phyloP scores from a whole-genome alignment of 768 basidiomycete species.

The Suillus hirtellus region DNA sequence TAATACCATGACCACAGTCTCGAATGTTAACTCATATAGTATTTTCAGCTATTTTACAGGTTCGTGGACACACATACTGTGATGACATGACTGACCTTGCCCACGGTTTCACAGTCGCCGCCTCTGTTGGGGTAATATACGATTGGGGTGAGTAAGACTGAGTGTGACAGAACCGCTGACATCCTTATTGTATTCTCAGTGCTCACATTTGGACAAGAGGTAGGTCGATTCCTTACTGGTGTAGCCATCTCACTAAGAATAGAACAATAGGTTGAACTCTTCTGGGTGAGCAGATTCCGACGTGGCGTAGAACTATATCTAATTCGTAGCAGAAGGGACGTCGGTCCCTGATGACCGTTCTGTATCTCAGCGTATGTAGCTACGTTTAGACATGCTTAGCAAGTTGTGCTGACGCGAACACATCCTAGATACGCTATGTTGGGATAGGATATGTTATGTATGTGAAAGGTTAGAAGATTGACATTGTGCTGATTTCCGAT shows the following conservation, averaged over 20 bases:
- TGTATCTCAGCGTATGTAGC: not conserved
- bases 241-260: not conserved
- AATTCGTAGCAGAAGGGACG: not conserved
- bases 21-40: not conserved
- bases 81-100: not conserved
- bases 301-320: not conserved
- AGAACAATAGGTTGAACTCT: not conserved
- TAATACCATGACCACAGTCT: not conserved
- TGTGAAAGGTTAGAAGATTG: not conserved
- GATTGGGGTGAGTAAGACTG: not conserved
- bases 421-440: not conserved
- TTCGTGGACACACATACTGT: not conserved
- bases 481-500: not conserved
- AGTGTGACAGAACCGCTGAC: not conserved
- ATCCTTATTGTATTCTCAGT: not conserved
- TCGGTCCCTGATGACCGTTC: not conserved
- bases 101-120: not conserved
- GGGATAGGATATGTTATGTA: not conserved
- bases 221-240: not conserved
- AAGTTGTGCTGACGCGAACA: not conserved
- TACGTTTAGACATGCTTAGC: not conserved
- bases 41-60: not conserved
- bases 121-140: not conserved
- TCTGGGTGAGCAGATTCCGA: not conserved
- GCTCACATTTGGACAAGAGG: not conserved